Evolutionary conservation across 169 alveolate genomes (phyloP).

Genomic region (Amoebophrya sp.): DNA sequence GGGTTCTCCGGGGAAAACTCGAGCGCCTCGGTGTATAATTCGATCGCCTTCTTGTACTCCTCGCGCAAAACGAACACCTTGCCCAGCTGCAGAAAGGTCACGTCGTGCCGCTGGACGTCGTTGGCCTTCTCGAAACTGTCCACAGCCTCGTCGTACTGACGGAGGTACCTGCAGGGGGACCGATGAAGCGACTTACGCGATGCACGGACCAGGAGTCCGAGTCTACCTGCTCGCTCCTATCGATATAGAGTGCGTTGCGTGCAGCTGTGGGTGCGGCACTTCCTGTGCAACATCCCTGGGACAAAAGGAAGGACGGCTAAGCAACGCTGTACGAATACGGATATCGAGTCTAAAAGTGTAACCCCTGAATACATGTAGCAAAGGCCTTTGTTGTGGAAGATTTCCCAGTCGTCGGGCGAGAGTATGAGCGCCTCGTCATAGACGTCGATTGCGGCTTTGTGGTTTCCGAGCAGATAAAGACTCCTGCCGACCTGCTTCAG

Average conservation of each 20-base stretch:
- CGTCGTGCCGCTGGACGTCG: slow-evolving; percentile 52
- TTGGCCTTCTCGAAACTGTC: slow-evolving; percentile 39
- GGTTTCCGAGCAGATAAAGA: slow-evolving; percentile 28
- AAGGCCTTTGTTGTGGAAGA: slow-evolving; percentile 12
- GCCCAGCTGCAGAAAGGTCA: slow-evolving; percentile 51
- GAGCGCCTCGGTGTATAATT: slow-evolving; percentile 59
- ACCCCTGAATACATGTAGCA: slow-evolving; percentile 31
- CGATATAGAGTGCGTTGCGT: no score
- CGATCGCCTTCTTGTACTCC: slow-evolving; percentile 54
- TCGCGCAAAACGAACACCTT: slow-evolving; percentile 36
- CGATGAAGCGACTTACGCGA: no score
- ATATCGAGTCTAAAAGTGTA: no score
- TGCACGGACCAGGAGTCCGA: no score
- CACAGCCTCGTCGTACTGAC: neutral
- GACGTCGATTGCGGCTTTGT: slow-evolving; percentile 30
- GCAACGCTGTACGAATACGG: no score
- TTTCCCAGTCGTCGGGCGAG: slow-evolving; percentile 33
- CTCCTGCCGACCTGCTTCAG: slow-evolving; percentile 32
- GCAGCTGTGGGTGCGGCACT: no score
- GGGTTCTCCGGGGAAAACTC: slow-evolving; percentile 60
- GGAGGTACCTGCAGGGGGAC: no score
- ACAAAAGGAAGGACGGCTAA: no score
- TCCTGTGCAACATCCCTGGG: no score
- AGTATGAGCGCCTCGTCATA: slow-evolving; percentile 27
- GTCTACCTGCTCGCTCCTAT: no score